A percentile compares a stretch with the other conserved stretches of the same genome.
Conservation (phyloP, 2,329 filamentous ascomycete genomes). For the Neopestalotiopsis sp. region DNA sequence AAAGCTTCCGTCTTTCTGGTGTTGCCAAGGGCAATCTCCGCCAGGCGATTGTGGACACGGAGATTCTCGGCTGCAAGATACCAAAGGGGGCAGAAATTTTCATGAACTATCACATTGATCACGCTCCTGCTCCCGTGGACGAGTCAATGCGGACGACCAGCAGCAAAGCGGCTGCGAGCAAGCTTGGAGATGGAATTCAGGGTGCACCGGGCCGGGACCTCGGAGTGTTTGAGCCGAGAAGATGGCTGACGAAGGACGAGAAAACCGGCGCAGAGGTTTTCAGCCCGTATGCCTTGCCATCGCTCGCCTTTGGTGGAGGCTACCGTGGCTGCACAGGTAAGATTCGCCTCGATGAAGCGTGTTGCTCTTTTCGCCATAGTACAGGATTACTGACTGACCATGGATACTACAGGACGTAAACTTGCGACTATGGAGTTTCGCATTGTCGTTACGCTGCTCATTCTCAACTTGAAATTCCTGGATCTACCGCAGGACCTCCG, state of each 20-base stretch:
- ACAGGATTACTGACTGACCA: neutral
- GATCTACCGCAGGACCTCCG: slow-evolving; percentile 22
- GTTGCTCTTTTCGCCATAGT: neutral
- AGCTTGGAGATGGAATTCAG: neutral
- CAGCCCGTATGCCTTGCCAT: neutral
- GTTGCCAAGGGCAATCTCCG: neutral
- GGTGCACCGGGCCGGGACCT: neutral
- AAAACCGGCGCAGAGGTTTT: neutral
- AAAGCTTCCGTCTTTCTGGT: slow-evolving; percentile 25
- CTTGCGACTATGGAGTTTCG: slow-evolving; percentile 26
- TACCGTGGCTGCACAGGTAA: neutral
- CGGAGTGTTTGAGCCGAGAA: neutral
- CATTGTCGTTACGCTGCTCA: slow-evolving; percentile 21
- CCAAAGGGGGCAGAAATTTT: slow-evolving; percentile 24
- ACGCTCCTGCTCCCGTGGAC: neutral
- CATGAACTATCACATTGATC: neutral
- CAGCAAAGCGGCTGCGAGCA: neutral
- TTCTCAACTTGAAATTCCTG: slow-evolving; percentile 25
- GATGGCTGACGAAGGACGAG: neutral
- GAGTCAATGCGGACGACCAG: neutral
- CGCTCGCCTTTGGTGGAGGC: slow-evolving; percentile 4
- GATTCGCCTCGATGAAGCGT: neutral
- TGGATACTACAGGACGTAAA: slow-evolving; percentile 21
- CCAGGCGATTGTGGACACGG: slow-evolving; percentile 19
- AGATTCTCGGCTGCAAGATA: slow-evolving; percentile 25